Base-by-base conservation (phyloP, 202 grass and related monocot species). In the Zoysia matrella region DNA sequence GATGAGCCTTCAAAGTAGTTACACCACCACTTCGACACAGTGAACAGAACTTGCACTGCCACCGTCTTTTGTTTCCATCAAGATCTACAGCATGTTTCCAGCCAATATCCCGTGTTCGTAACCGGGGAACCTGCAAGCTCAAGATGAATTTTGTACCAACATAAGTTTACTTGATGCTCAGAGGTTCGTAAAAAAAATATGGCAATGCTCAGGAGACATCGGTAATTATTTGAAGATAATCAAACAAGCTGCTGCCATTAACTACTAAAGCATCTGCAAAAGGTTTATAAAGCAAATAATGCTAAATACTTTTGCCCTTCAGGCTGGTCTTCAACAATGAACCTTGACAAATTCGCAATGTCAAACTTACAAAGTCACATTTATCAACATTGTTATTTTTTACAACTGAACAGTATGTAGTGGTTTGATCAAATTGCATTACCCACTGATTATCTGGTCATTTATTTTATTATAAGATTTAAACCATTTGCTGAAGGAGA, bases 21-120 rank as follows among this genome's bases (percentile, higher is more conserved):
- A 97, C 87, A 53, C 94, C 94, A 52, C 94, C 91, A 94, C 79
- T 90, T 84, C 91, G 82, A 72, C 87, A 85, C 63, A 94, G 72
- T 40, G 83, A 86, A 72, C 94, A 97, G 83, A 90, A 97, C 55
- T 92, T 94, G 89, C 94, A 92, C 58, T 90, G 81, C 94, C 89
- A 97, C 54, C 89, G 61, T 62, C 76, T 90, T 82, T 83, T 87
- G 84, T 92, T 94, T 77, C 91, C 94, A 87, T 92, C 82, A 77
- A 97, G 80, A 87, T 94, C 91, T 82, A 90, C 86, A 8, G 83
- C 91, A 69, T 97, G 80, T 42, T 91, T 76, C 94, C 94, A 92
- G 9, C 89, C 94, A 81, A 94, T 91, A 88, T 97, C 94, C 65
- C 77, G 88, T 58, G 60, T 68, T 69, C 88, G 79, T 82, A 82